Percentiles rank a stretch among this genome's conserved stretches.
Evolutionary conservation across 192 early-diverging fungal species (phyloP).

Genomic region (Podila horticola): DNA sequence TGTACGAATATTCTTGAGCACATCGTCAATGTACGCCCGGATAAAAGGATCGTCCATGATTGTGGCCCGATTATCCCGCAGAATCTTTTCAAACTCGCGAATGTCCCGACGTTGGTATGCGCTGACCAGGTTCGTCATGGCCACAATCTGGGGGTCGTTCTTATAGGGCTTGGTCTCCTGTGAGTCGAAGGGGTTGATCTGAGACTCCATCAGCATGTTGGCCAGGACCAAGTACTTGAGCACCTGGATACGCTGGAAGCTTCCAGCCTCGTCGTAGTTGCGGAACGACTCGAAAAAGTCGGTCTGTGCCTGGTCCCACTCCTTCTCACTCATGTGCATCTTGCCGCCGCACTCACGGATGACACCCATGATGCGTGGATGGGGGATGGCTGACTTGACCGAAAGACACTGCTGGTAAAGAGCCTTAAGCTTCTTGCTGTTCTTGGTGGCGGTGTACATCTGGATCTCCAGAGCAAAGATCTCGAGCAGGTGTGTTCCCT

Average conservation of each 20-base stretch:
- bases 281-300: slow-evolving; percentile 99
- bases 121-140: slow-evolving; percentile 92
- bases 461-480: slow-evolving; percentile 96
- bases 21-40: slow-evolving; percentile 88
- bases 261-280: slow-evolving; percentile 97
- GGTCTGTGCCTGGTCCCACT: slow-evolving; percentile 92
- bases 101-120: slow-evolving; percentile 94
- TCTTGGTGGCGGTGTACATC: slow-evolving; percentile 92
- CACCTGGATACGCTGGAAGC: slow-evolving; percentile 89
- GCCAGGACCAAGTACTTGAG: slow-evolving; percentile 96
- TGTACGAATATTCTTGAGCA: slow-evolving; percentile 92
- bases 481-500: slow-evolving; percentile 94
- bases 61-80: slow-evolving; percentile 71
- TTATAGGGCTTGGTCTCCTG: slow-evolving; percentile 98
- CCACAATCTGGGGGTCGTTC: slow-evolving; percentile 89
- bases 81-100: slow-evolving; percentile 87
- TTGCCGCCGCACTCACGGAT: slow-evolving; percentile 98
- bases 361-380: slow-evolving; percentile 96
- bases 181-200: slow-evolving; percentile 97
- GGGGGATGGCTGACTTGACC: slow-evolving; percentile 94
- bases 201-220: slow-evolving; percentile 95
- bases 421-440: slow-evolving; percentile 88
- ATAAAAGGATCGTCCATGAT: slow-evolving; percentile 96
- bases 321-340: slow-evolving; percentile 96
- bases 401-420: slow-evolving; percentile 89